phyloP scores from a whole-genome alignment of 2,329 filamentous ascomycete species.

The Ophiobolus disseminans region DNA sequence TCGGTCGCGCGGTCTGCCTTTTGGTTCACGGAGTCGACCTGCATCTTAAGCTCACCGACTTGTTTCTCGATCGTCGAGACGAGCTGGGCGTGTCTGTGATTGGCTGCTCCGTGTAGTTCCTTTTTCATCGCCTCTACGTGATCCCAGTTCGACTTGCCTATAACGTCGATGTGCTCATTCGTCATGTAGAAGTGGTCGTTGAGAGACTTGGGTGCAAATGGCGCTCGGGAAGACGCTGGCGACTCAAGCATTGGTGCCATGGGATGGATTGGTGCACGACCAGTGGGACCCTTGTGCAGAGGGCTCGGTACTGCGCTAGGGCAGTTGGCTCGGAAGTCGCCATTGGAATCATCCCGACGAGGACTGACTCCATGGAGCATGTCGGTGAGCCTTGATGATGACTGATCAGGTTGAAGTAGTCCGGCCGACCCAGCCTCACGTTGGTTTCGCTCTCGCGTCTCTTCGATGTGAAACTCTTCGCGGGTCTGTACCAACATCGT shows the following conservation, averaged over 20 bases:
- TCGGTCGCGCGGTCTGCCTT: slow-evolving; percentile 26
- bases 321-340: slow-evolving; percentile 27
- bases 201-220: slow-evolving; percentile 18
- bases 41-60: slow-evolving; percentile 34
- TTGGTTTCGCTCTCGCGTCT: slow-evolving; percentile 3
- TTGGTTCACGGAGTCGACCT: slow-evolving; percentile 31
- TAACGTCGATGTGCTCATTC: slow-evolving; percentile 46
- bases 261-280: slow-evolving; percentile 9
- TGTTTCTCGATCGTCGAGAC: slow-evolving; percentile 25
- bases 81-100: slow-evolving; percentile 29
- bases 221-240: slow-evolving; percentile 1
- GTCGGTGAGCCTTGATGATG: slow-evolving; percentile 35
- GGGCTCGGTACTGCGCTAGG: slow-evolving; percentile 44
- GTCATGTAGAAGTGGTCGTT: slow-evolving; percentile 46
- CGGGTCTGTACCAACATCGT: slow-evolving; percentile 7
- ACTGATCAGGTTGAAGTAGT: slow-evolving; percentile 25
- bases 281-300: slow-evolving; percentile 24
- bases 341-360: slow-evolving; percentile 17
- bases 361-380: slow-evolving; percentile 34
- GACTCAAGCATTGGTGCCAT: slow-evolving; percentile 2
- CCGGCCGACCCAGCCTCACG: slow-evolving; percentile 3
- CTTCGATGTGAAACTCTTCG: slow-evolving; percentile 23
- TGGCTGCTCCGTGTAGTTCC: slow-evolving; percentile 14
- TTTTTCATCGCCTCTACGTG: slow-evolving; percentile 22
- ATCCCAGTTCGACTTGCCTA: slow-evolving; percentile 38